These are phyloP conservation scores for Craspedostauros australis DNA, from an alignment of 108 stramenopile species.

Conservation along the genomic window DNA sequence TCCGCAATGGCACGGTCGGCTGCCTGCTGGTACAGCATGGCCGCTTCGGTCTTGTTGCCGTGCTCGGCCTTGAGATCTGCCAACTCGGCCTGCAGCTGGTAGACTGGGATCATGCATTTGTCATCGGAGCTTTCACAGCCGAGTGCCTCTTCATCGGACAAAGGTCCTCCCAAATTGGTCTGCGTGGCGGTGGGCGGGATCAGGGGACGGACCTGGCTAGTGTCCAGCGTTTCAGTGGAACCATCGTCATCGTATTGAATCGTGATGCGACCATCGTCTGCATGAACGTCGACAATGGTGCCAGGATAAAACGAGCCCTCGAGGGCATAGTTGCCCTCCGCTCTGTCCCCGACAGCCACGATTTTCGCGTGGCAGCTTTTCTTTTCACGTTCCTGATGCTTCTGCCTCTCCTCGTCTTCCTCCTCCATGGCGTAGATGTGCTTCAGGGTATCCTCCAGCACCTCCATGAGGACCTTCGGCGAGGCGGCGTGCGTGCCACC, in stretches of 20 bases:
- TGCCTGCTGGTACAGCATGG: conserved; percentile 46
- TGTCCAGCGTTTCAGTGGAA: conserved; percentile 46
- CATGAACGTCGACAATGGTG: conserved; percentile 34
- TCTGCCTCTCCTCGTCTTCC: conserved; percentile 27
- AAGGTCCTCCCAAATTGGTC: conserved; percentile 29
- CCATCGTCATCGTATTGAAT: conserved; percentile 73
- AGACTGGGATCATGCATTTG: conserved; percentile 35
- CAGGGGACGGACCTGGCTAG: conserved; percentile 3
- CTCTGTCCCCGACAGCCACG: conserved; percentile 45
- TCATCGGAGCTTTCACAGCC: conserved; percentile 50
- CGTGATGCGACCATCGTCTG: conserved; percentile 35
- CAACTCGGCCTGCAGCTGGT: conserved; percentile 61
- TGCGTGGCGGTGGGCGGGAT: conserved; percentile 30
- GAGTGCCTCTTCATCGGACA: conserved; percentile 66
- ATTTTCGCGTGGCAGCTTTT: neutral
- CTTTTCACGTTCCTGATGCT: conserved; percentile 8
- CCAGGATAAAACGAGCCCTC: conserved; percentile 70
- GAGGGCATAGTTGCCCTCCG: conserved; percentile 59
- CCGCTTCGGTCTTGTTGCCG: conserved; percentile 33
- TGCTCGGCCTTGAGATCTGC: conserved; percentile 41
- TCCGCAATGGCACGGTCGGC: conserved; percentile 49
- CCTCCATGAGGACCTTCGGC: conserved; percentile 26
- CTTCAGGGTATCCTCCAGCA: conserved; percentile 43
- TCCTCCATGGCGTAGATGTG: conserved; percentile 20
- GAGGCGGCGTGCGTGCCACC: too few relatives aligned